These are phyloP conservation scores for Pleurotus djamor DNA, from an alignment of 768 basidiomycete genomes.

Conservation along the genomic window DNA sequence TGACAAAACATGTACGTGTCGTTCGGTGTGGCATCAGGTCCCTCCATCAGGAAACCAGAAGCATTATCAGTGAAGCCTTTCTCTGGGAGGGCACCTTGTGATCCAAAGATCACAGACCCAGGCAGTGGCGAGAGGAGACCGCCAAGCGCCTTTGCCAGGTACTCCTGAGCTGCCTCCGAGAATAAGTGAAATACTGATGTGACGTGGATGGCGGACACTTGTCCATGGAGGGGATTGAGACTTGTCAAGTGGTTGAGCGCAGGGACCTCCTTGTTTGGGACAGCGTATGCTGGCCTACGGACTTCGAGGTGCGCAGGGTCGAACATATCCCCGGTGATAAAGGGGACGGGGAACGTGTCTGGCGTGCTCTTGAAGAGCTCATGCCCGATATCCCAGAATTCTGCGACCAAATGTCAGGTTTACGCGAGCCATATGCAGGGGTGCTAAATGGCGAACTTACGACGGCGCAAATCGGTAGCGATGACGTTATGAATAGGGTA, in stretches of 20 bases:
- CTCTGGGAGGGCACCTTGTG: slow-evolving; percentile 30
- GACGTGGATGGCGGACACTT: slow-evolving; percentile 43
- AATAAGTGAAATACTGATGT: slow-evolving; percentile 36
- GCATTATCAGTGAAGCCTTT: slow-evolving; percentile 22
- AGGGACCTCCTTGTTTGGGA: slow-evolving; percentile 8
- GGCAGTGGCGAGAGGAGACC: slow-evolving; percentile 27
- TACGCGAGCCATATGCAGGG: neutral
- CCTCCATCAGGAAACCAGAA: neutral
- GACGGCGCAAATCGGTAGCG: slow-evolving; percentile 19
- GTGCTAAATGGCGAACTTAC: slow-evolving; percentile 6
- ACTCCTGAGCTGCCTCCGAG: slow-evolving; percentile 24
- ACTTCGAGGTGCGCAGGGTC: slow-evolving; percentile 30
- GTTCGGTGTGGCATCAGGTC: neutral
- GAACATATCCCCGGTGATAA: slow-evolving; percentile 41
- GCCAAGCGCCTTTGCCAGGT: slow-evolving; percentile 25
- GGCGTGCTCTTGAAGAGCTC: slow-evolving; percentile 38
- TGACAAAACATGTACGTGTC: slow-evolving; percentile 33
- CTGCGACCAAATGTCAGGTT: slow-evolving; percentile 18
- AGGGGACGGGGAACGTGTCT: slow-evolving; percentile 36
- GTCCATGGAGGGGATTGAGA: slow-evolving; percentile 32
- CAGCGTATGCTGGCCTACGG: slow-evolving; percentile 4
- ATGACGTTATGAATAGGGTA: slow-evolving; percentile 19
- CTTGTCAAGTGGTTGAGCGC: slow-evolving; percentile 14
- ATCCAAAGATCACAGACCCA: slow-evolving; percentile 32
- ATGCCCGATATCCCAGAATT: slow-evolving; percentile 47